phyloP scores from a whole-genome alignment of 192 early-diverging fungal genomes.

The Podila verticillata region DNA sequence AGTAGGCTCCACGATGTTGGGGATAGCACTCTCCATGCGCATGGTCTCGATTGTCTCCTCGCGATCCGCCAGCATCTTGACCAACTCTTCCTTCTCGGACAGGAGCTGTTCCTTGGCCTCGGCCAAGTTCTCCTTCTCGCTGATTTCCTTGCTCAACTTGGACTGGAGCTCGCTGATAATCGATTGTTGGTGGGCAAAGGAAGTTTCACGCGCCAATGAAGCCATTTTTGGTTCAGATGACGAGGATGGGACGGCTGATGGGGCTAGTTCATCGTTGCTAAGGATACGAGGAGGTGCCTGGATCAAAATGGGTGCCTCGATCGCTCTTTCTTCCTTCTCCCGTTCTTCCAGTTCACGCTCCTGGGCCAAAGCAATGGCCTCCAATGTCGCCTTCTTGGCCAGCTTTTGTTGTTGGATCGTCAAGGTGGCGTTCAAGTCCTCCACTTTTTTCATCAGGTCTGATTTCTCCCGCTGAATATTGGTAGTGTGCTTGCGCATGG shows the following conservation, averaged over 20 bases:
- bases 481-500: constrained; percentile 63
- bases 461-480: constrained; percentile 70
- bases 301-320: constrained; percentile 2
- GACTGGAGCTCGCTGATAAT: constrained; percentile 64
- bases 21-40: constrained; percentile 49
- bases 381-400: neutral
- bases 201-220: constrained; percentile 48
- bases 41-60: constrained; percentile 67
- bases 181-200: constrained; percentile 58
- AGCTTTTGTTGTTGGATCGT: constrained; percentile 25
- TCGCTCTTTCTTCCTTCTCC: neutral
- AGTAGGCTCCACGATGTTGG: constrained; percentile 8
- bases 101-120: constrained; percentile 37
- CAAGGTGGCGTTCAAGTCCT: constrained; percentile 58
- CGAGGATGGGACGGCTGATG: neutral
- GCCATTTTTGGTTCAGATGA: constrained; percentile 28
- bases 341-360: neutral
- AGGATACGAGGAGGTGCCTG: constrained; percentile 4
- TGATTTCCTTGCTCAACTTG: constrained; percentile 62
- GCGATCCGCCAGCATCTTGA: constrained; percentile 61
- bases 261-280: neutral
- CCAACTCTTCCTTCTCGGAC: constrained; percentile 59
- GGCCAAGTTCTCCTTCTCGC: constrained; percentile 46
- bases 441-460: constrained; percentile 62
- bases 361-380: constrained; percentile 3